These are phyloP conservation scores for Porcisia hertigi DNA, from an alignment of 208 protist species.

Conservation along the genomic window DNA sequence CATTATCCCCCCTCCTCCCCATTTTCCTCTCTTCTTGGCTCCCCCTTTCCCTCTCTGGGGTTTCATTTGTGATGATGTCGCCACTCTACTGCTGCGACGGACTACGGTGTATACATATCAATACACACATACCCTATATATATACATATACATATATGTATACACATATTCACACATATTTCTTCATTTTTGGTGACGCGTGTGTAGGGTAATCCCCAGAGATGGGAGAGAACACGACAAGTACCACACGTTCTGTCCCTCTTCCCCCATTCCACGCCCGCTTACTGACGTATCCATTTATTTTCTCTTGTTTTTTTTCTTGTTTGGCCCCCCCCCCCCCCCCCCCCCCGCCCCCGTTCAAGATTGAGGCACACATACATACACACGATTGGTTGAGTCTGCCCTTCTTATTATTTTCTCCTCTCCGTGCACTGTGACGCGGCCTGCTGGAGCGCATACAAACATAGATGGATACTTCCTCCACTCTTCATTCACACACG, in stretches of 20 bases:
- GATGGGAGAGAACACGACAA: neutral
- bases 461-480: neutral
- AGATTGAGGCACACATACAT: neutral
- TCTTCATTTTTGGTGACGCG: neutral
- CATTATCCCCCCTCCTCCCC: neutral
- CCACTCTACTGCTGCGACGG: neutral
- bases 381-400: no score
- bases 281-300: neutral
- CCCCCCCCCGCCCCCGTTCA: neutral
- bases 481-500: no score
- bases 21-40: neutral
- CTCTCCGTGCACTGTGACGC: neutral
- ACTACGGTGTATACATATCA: no score
- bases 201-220: neutral
- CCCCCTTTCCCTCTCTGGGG: neutral
- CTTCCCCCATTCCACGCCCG: no score
- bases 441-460: neutral
- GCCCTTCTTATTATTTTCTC: no score
- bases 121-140: no score
- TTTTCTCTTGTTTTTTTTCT: no score
- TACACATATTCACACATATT: neutral
- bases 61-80: neutral
- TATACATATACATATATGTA: no score
- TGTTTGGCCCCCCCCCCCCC: neutral
- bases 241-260: neutral